Percentiles rank a stretch among this genome's conserved stretches.
Evolutionary conservation across 2,329 filamentous ascomycete species (phyloP).

Genomic region (Fusarium nanum): DNA sequence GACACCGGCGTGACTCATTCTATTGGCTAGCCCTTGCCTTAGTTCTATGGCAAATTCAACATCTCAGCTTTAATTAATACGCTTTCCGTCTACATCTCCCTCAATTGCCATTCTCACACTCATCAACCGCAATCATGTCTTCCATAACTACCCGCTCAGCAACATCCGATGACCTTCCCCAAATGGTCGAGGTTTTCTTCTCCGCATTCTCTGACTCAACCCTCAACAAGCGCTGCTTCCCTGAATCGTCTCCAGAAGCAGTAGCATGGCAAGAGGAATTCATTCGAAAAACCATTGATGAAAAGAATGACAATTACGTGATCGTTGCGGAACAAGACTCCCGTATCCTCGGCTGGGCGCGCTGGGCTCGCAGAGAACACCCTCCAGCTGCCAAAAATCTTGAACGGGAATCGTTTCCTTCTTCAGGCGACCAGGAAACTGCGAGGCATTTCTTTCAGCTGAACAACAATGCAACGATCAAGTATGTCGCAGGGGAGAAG

Average conservation of each 20-base stretch:
- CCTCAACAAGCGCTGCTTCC: slow-evolving; percentile 50
- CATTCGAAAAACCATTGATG: slow-evolving; percentile 40
- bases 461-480: slow-evolving; percentile 40
- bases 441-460: slow-evolving; percentile 57
- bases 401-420: slow-evolving; percentile 40
- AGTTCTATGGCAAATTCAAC: not conserved
- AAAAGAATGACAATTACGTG: slow-evolving; percentile 48
- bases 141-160: slow-evolving; percentile 52
- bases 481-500: slow-evolving; percentile 43
- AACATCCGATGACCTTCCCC: slow-evolving; percentile 48
- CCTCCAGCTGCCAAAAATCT: slow-evolving; percentile 40
- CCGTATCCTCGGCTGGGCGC: slow-evolving; percentile 49
- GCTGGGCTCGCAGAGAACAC: slow-evolving; percentile 50
- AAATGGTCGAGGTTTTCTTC: slow-evolving; percentile 48
- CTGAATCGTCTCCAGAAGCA: slow-evolving; percentile 42
- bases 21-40: not conserved
- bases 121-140: slow-evolving; percentile 22
- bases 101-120: not conserved
- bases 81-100: not conserved
- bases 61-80: not conserved
- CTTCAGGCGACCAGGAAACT: slow-evolving; percentile 46
- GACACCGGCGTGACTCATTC: slow-evolving; percentile 27
- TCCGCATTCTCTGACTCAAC: slow-evolving; percentile 48
- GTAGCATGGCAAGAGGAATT: slow-evolving; percentile 32
- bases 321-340: slow-evolving; percentile 45